These are phyloP conservation scores for Cinnamomum chago DNA, from an alignment of 164 flowering plant genomes.

Conservation along the genomic window DNA sequence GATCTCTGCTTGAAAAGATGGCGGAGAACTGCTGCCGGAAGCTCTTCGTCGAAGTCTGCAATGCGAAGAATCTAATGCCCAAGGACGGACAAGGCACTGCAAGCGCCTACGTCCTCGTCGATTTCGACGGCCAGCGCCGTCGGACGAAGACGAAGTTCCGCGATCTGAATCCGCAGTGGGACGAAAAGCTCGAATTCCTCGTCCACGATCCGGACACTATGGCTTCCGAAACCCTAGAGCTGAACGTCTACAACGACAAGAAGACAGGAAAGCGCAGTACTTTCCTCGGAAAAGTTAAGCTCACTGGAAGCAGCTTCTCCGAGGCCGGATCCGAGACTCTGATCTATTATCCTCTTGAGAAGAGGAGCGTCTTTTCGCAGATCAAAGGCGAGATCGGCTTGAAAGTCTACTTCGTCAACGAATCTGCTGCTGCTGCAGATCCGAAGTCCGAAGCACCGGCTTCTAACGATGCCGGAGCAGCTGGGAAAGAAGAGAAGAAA, in stretches of 20 bases:
- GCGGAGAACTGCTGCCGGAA: conserved; percentile 40
- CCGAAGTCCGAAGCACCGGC: conserved; percentile 16
- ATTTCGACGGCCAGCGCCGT: conserved; percentile 80
- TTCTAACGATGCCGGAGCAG: conserved; percentile 8
- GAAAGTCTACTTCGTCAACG: conserved; percentile 59
- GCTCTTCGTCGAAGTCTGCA: conserved; percentile 65
- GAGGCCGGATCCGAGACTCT: conserved; percentile 47
- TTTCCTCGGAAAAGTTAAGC: conserved; percentile 82
- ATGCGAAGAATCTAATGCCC: conserved; percentile 86
- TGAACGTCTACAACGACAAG: conserved; percentile 79
- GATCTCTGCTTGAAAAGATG: conserved; percentile 20
- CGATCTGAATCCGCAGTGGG: conserved; percentile 91
- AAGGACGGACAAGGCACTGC: conserved; percentile 97
- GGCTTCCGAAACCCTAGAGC: conserved; percentile 56
- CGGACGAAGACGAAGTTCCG: conserved; percentile 69
- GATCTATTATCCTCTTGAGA: conserved; percentile 87
- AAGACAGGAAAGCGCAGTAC: conserved; percentile 57
- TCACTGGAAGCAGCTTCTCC: conserved; percentile 48
- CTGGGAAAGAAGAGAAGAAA: conserved; percentile 25
- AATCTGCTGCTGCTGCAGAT: conserved; percentile 3
- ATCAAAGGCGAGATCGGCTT: conserved; percentile 87
- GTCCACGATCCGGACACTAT: conserved; percentile 60
- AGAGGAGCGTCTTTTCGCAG: conserved; percentile 90
- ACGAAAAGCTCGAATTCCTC: conserved; percentile 73
- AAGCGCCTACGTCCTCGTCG: conserved; percentile 75